These are phyloP conservation scores for Byssoonygena ceratinophila DNA, from an alignment of 2,329 filamentous ascomycete species.

Conservation along the genomic window DNA sequence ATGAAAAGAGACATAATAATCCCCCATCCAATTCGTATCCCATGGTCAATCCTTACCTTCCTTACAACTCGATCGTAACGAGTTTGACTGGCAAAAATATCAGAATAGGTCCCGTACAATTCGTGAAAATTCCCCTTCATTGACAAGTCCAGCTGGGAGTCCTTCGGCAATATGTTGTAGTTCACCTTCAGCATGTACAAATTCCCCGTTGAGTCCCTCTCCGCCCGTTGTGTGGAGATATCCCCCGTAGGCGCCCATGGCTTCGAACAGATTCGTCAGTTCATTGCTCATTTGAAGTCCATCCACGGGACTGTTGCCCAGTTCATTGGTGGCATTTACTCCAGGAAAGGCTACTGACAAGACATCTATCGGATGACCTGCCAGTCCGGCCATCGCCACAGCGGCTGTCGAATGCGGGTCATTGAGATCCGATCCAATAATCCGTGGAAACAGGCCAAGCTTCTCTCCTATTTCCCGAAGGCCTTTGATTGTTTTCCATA, in stretches of 20 bases:
- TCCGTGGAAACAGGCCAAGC: constrained; percentile 43
- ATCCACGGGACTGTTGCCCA: constrained; percentile 47
- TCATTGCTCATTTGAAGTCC: constrained; percentile 52
- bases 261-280: constrained; percentile 53
- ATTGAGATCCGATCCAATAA: constrained; percentile 32
- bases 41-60: too few species aligned
- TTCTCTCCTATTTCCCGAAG: constrained; percentile 54
- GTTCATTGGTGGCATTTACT: constrained; percentile 22
- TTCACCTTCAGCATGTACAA: constrained; percentile 30
- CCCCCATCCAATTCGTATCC: background rate
- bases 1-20: background rate
- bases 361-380: constrained; percentile 52
- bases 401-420: constrained; percentile 53
- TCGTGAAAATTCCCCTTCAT: constrained; percentile 49
- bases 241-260: constrained; percentile 45
- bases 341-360: constrained; percentile 40
- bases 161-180: constrained; percentile 32
- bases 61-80: background rate
- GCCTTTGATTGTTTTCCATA: constrained; percentile 55
- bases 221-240: constrained; percentile 27
- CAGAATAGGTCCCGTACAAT: constrained; percentile 52
- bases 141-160: constrained; percentile 39
- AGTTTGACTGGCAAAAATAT: background rate
- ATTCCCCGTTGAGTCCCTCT: constrained; percentile 30
- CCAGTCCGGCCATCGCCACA: constrained; percentile 55